Conservation (phyloP, 2,329 filamentous ascomycete genomes). For the Achaetomium macrosporum region DNA sequence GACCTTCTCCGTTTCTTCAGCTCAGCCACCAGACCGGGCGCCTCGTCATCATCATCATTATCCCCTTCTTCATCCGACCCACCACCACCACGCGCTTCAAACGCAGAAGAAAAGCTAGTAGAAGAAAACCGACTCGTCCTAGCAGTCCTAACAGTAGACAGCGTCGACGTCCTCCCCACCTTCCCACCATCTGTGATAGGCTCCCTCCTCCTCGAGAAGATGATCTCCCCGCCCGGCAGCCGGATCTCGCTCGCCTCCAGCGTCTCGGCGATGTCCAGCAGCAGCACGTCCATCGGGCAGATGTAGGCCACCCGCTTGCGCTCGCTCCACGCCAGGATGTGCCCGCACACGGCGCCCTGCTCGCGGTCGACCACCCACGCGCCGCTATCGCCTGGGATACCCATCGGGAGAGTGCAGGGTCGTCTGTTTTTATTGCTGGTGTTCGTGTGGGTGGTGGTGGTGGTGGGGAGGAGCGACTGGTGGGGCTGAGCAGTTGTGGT, state of each 20-base stretch:
- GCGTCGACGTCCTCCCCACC: not conserved
- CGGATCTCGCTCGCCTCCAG: slow-evolving; percentile 65
- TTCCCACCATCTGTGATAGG: not conserved
- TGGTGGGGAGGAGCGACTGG: not conserved
- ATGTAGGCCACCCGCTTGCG: slow-evolving; percentile 82
- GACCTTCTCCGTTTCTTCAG: slow-evolving; percentile 1
- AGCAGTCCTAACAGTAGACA: too few relatives aligned
- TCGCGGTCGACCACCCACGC: slow-evolving; percentile 85
- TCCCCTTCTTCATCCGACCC: not conserved
- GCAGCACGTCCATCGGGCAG: slow-evolving; percentile 85
- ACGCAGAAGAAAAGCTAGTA: too few relatives aligned
- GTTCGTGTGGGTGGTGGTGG: not conserved
- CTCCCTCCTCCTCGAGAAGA: slow-evolving; percentile 3
- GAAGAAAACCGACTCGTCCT: too few relatives aligned
- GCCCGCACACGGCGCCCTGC: slow-evolving; percentile 76
- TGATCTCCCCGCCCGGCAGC: slow-evolving; percentile 50
- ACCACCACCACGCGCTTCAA: not conserved
- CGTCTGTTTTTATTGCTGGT: not conserved
- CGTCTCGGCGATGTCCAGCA: slow-evolving; percentile 78
- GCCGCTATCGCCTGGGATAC: slow-evolving; percentile 82
- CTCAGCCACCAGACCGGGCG: not conserved
- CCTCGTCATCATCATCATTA: slow-evolving; percentile 5
- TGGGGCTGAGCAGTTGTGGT: slow-evolving; percentile 10
- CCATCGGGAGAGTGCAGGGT: slow-evolving; percentile 38
- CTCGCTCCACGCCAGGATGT: slow-evolving; percentile 82